Conservation (phyloP, 1,284 basidiomycete species). For the Trametes sp. region DNA sequence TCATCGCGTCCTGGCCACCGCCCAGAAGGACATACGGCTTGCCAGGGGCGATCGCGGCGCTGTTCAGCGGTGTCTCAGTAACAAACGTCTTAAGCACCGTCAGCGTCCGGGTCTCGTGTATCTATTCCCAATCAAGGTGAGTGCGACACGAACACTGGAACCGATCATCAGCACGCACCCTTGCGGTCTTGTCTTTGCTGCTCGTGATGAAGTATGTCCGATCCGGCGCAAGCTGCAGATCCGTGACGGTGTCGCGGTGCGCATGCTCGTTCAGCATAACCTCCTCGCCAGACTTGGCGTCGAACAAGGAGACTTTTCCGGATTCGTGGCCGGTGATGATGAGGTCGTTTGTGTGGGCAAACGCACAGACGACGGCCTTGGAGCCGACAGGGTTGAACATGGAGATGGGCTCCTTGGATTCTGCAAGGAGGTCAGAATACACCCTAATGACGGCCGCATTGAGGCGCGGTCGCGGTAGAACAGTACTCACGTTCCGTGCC, state of each 20-base stretch:
- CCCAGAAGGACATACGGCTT: slow-evolving; percentile 92
- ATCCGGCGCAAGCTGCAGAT: slow-evolving; percentile 92
- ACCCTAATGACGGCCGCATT: neutral
- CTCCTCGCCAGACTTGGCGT: slow-evolving; percentile 90
- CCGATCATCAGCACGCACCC: slow-evolving; percentile 60
- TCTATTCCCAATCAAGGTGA: slow-evolving; percentile 49
- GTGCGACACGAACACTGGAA: neutral
- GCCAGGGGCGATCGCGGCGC: slow-evolving; percentile 85
- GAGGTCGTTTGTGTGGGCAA: slow-evolving; percentile 80
- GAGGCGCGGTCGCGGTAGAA: no score
- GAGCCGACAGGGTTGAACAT: slow-evolving; percentile 92
- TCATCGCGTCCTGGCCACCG: slow-evolving; percentile 98
- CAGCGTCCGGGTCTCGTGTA: slow-evolving; percentile 91
- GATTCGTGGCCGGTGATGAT: slow-evolving; percentile 96
- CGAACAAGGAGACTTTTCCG: slow-evolving; percentile 92
- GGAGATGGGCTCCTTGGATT: slow-evolving; percentile 76
- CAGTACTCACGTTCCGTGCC: slow-evolving; percentile 72
- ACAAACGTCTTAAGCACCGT: slow-evolving; percentile 92
- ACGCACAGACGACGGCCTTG: slow-evolving; percentile 95
- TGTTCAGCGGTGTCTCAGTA: slow-evolving; percentile 97
- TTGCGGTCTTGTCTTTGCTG: slow-evolving; percentile 96
- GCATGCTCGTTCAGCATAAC: slow-evolving; percentile 83
- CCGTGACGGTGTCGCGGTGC: slow-evolving; percentile 87
- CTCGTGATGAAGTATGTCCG: slow-evolving; percentile 96
- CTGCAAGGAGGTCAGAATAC: slow-evolving; percentile 48